These are phyloP conservation scores for Sporormia fimetaria DNA, from an alignment of 495 filamentous ascomycete genomes.

Conservation along the genomic window DNA sequence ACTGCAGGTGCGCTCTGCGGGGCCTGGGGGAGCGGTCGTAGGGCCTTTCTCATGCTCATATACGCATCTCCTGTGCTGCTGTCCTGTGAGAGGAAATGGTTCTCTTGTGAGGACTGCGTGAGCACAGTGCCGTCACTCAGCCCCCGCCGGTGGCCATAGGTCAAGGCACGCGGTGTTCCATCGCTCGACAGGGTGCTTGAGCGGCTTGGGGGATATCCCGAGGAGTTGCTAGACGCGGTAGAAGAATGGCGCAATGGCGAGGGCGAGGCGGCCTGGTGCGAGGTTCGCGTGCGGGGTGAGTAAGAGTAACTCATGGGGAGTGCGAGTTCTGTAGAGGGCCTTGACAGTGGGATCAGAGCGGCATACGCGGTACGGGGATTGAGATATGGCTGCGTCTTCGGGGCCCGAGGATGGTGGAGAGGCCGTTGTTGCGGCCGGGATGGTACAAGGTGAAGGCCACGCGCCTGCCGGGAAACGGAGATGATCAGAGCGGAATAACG, in stretches of 20 bases:
- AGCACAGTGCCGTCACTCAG: constrained; percentile 56
- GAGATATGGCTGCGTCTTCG: constrained; percentile 2
- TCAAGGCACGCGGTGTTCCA: constrained; percentile 39
- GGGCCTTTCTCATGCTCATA: constrained; percentile 59
- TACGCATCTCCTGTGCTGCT: constrained; percentile 47
- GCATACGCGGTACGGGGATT: constrained; percentile 20
- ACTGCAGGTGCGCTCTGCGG: constrained; percentile 41
- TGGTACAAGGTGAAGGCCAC: constrained; percentile 10
- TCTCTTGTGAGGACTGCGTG: constrained; percentile 33
- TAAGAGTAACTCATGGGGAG: constrained; percentile 23
- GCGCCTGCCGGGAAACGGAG: constrained; percentile 15
- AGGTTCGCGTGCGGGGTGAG: constrained; percentile 33
- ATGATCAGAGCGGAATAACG: no score
- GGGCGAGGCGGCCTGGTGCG: constrained; percentile 44
- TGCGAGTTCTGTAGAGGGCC: neutral
- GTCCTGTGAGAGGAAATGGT: constrained; percentile 36
- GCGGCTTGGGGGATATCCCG: constrained; percentile 55
- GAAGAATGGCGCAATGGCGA: constrained; percentile 62
- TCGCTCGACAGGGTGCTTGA: constrained; percentile 70
- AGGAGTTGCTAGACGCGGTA: constrained; percentile 67
- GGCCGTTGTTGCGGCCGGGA: constrained; percentile 20
- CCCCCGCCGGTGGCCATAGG: constrained; percentile 57
- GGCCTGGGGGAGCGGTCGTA: constrained; percentile 63
- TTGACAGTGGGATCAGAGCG: constrained; percentile 1
- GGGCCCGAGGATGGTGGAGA: constrained; percentile 15